A percentile compares a stretch with the other conserved stretches of the same genome.
phyloP scores from a whole-genome alignment of 345 rosid genomes.

The Raphanus sativus region DNA sequence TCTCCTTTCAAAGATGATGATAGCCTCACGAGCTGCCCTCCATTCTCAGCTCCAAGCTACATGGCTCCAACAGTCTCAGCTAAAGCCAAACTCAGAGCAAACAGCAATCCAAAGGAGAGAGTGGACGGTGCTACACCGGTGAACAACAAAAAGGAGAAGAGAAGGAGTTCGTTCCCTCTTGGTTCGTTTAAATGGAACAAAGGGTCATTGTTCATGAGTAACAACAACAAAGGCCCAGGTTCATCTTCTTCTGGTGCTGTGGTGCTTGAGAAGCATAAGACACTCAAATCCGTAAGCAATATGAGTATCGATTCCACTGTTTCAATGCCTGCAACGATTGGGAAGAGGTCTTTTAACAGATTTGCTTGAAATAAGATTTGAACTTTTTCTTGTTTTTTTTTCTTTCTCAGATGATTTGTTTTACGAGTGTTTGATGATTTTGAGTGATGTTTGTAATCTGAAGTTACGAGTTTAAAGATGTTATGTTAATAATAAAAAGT shows the following conservation, averaged over 20 bases:
- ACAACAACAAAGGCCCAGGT: slow-evolving; percentile 39
- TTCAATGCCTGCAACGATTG: slow-evolving; percentile 79
- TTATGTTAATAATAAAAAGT: neutral
- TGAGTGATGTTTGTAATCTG: slow-evolving; percentile 30
- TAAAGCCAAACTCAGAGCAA: slow-evolving; percentile 74
- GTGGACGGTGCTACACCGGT: slow-evolving; percentile 57
- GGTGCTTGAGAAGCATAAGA: slow-evolving; percentile 42
- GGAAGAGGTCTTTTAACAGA: slow-evolving; percentile 87
- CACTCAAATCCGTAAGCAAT: slow-evolving; percentile 58
- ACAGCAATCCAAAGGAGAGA: slow-evolving; percentile 71
- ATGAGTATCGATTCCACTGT: slow-evolving; percentile 75
- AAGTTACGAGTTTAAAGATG: slow-evolving; percentile 17
- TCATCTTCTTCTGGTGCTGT: slow-evolving; percentile 46
- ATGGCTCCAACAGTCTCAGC: slow-evolving; percentile 85
- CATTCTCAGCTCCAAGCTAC: slow-evolving; percentile 84
- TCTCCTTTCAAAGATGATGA: slow-evolving; percentile 89
- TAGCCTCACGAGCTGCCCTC: slow-evolving; percentile 88
- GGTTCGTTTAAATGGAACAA: slow-evolving; percentile 83
- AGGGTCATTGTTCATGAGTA: slow-evolving; percentile 60
- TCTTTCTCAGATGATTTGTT: slow-evolving; percentile 16
- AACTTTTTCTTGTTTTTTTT: neutral
- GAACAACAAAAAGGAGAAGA: slow-evolving; percentile 49
- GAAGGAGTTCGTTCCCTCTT: slow-evolving; percentile 71
- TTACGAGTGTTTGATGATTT: slow-evolving; percentile 17
- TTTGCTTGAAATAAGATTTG: slow-evolving; percentile 59